Conservation (phyloP, 805 yeast genomes). For the Candida jianshihensis region DNA sequence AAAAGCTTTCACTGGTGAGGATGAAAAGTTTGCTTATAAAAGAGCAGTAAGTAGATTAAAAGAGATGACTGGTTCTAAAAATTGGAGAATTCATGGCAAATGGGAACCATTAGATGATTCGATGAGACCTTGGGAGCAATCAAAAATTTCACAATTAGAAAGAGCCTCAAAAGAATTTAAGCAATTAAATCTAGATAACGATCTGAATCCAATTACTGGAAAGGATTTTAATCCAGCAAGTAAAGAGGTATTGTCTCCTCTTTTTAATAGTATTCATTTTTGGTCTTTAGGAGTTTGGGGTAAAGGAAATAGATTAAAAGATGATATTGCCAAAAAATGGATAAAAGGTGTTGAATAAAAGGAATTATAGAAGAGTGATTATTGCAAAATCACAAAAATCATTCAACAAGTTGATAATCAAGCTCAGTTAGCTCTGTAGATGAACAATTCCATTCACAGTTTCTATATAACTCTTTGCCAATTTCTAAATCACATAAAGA, state of each 20-base stretch:
- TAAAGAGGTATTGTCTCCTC: slow-evolving; percentile 30
- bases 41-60: slow-evolving; percentile 62
- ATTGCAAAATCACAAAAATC: neutral
- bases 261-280: slow-evolving; percentile 41
- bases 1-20: slow-evolving; percentile 66
- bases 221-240: slow-evolving; percentile 9
- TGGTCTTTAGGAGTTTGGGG: slow-evolving; percentile 70
- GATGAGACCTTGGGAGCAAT: slow-evolving; percentile 54
- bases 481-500: slow-evolving; percentile 7
- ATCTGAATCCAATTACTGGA: slow-evolving; percentile 21
- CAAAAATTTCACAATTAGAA: slow-evolving; percentile 7
- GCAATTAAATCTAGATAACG: slow-evolving; percentile 6
- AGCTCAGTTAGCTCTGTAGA: neutral
- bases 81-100: slow-evolving; percentile 41
- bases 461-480: slow-evolving; percentile 3
- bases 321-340: slow-evolving; percentile 52
- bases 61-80: slow-evolving; percentile 47
- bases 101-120: slow-evolving; percentile 50
- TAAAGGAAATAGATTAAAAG: slow-evolving; percentile 41
- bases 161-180: slow-evolving; percentile 16
- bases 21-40: slow-evolving; percentile 66
- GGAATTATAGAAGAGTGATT: neutral
- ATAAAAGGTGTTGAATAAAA: slow-evolving; percentile 29
- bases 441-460: neutral
- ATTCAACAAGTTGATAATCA: neutral